Evolutionary conservation across 2,329 filamentous ascomycete species (phyloP).

Genomic region (Nigrospora sphaerica): DNA sequence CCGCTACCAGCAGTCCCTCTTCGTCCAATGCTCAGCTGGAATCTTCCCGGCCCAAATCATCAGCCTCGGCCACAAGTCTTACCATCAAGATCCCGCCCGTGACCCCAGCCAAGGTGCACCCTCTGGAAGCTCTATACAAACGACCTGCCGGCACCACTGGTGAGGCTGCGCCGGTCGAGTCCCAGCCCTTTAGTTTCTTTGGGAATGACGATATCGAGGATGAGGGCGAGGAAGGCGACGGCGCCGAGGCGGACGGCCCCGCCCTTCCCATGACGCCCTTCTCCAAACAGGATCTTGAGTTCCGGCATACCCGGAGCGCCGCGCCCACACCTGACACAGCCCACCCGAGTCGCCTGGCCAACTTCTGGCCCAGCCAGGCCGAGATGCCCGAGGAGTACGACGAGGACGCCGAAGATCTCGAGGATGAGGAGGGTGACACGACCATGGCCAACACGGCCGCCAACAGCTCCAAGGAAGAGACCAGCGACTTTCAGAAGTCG

Average conservation of each 20-base stretch:
- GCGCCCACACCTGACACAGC: conserved; percentile 94
- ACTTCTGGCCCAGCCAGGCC: conserved; percentile 42
- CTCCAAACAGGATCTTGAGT: conserved; percentile 70
- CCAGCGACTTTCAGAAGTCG: conserved; percentile 55
- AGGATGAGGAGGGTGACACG: conserved; percentile 10
- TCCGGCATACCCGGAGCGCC: conserved; percentile 71
- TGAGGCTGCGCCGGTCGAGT: conserved; percentile 29
- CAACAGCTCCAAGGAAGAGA: background rate
- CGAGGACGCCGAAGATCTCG: conserved; percentile 28
- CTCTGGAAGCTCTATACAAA: conserved; percentile 90
- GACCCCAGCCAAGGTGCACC: conserved; percentile 58
- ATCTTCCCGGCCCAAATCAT: conserved; percentile 38
- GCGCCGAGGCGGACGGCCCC: conserved; percentile 23
- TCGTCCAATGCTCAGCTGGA: conserved; percentile 19
- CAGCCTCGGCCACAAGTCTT: conserved; percentile 41
- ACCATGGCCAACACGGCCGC: conserved; percentile 7
- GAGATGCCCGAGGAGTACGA: conserved; percentile 38
- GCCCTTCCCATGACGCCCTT: conserved; percentile 70
- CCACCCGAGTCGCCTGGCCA: conserved; percentile 59
- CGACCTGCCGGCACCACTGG: conserved; percentile 42
- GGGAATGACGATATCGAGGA: conserved; percentile 12
- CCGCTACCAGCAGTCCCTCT: conserved; percentile 7
- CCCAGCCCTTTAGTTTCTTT: conserved; percentile 75
- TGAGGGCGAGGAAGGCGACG: conserved; percentile 37
- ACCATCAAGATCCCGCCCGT: conserved; percentile 47